These are phyloP conservation scores for Pyracantha coccinea DNA, from an alignment of 331 rosid species.

Conservation along the genomic window DNA sequence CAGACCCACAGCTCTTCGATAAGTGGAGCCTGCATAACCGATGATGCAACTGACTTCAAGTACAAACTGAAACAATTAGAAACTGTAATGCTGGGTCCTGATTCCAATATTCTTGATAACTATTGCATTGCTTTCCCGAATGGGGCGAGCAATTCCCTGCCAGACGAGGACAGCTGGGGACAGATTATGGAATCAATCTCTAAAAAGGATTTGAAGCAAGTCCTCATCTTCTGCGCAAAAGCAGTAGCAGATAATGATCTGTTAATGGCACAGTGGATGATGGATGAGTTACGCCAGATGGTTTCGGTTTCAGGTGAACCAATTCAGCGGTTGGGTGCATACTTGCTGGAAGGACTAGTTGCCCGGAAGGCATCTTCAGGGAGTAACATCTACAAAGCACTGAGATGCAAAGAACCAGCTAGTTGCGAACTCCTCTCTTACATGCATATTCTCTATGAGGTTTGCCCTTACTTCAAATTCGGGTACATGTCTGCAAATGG, in stretches of 20 bases:
- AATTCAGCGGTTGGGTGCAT: conserved; percentile 91
- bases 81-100: conserved; percentile 87
- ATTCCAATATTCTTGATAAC: conserved; percentile 46
- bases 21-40: conserved; percentile 72
- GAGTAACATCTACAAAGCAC: conserved; percentile 64
- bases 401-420: conserved; percentile 79
- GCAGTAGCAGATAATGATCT: conserved; percentile 67
- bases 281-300: conserved; percentile 68
- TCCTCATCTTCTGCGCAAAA: conserved; percentile 66
- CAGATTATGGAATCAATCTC: conserved; percentile 59
- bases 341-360: conserved; percentile 94
- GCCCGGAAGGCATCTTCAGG: conserved; percentile 62
- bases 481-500: conserved; percentile 59
- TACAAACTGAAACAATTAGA: conserved; percentile 81
- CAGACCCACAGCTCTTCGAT: conserved; percentile 56
- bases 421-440: conserved; percentile 71
- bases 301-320: conserved; percentile 96
- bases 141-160: conserved; percentile 27
- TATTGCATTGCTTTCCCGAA: conserved; percentile 37
- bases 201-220: conserved; percentile 53
- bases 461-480: no score
- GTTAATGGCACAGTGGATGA: conserved; percentile 63
- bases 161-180: conserved; percentile 66
- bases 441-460: conserved; percentile 78
- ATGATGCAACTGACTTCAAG: conserved; percentile 55